Percentiles rank a stretch among this genome's conserved stretches.
phyloP scores from a whole-genome alignment of 306 rosid genomes.

The Myrica gale region DNA sequence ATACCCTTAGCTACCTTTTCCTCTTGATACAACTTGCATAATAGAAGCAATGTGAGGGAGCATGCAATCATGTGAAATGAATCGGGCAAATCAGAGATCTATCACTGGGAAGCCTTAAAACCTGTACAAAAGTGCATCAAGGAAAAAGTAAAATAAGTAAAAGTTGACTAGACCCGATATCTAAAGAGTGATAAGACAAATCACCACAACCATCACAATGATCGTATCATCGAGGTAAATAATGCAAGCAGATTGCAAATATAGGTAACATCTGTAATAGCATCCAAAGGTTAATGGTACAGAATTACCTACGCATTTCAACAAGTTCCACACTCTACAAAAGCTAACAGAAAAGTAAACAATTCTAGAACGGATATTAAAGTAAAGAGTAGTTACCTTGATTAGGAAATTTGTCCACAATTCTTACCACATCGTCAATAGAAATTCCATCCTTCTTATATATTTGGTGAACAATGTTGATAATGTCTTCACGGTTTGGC shows the following conservation, averaged over 20 bases:
- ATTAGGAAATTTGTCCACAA: constrained; percentile 77
- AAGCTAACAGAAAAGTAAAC: constrained; percentile 7
- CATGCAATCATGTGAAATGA: not conserved
- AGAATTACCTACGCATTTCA: constrained; percentile 6
- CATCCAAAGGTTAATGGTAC: constrained; percentile 1
- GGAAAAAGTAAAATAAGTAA: not conserved
- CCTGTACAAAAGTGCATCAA: not conserved
- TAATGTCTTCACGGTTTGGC: constrained; percentile 80
- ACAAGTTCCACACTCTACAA: constrained; percentile 5
- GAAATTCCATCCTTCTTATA: constrained; percentile 88
- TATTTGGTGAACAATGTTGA: constrained; percentile 81
- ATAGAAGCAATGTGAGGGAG: not conserved
- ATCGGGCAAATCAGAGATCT: not conserved
- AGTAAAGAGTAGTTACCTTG: constrained; percentile 58
- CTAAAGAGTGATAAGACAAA: not conserved
- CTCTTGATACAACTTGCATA: not conserved
- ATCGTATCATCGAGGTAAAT: not conserved
- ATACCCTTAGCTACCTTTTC: not conserved
- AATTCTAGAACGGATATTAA: constrained; percentile 3
- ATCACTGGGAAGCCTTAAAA: not conserved
- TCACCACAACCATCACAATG: not conserved
- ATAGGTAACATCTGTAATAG: not conserved
- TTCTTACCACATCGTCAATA: constrained; percentile 55
- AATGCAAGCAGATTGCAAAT: not conserved
- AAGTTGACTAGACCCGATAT: not conserved